These are phyloP conservation scores for Peronosclerospora sorghi DNA, from an alignment of 352 stramenopile species.

Conservation along the genomic window DNA sequence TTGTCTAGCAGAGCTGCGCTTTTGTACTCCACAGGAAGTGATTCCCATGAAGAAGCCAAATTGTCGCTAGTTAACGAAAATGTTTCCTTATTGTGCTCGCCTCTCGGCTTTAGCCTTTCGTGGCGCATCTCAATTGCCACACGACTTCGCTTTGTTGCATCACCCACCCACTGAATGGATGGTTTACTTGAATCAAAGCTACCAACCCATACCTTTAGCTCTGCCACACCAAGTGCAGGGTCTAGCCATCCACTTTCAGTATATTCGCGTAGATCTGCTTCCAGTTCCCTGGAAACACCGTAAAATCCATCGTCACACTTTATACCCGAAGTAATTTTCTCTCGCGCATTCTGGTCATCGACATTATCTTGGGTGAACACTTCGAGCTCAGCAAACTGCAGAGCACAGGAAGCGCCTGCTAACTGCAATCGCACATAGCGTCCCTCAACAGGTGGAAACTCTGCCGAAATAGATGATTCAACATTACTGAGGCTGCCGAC, in stretches of 20 bases:
- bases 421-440: slow-evolving; percentile 58
- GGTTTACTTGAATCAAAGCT: slow-evolving; percentile 45
- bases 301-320: slow-evolving; percentile 50
- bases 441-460: slow-evolving; percentile 9
- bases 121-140: slow-evolving; percentile 21
- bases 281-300: slow-evolving; percentile 24
- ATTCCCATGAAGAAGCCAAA: slow-evolving; percentile 14
- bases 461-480: not conserved
- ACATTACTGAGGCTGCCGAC: not conserved
- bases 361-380: slow-evolving; percentile 24
- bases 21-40: slow-evolving; percentile 19
- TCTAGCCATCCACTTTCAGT: slow-evolving; percentile 60
- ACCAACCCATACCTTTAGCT: slow-evolving; percentile 58
- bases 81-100: too few relatives aligned
- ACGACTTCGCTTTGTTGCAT: slow-evolving; percentile 1
- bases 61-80: not conserved
- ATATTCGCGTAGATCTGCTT: slow-evolving; percentile 32
- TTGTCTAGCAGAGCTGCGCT: slow-evolving; percentile 39
- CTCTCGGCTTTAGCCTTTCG: slow-evolving; percentile 11
- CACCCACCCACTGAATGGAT: slow-evolving; percentile 38
- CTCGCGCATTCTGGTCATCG: not conserved
- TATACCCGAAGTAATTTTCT: not conserved
- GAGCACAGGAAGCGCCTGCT: slow-evolving; percentile 19
- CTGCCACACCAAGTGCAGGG: slow-evolving; percentile 14
- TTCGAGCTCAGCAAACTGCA: slow-evolving; percentile 65